Evolutionary conservation across 2,329 filamentous ascomycete species (phyloP), one percentile per base, ranked within the genome.

Genomic region (Ilyonectria destructans): DNA sequence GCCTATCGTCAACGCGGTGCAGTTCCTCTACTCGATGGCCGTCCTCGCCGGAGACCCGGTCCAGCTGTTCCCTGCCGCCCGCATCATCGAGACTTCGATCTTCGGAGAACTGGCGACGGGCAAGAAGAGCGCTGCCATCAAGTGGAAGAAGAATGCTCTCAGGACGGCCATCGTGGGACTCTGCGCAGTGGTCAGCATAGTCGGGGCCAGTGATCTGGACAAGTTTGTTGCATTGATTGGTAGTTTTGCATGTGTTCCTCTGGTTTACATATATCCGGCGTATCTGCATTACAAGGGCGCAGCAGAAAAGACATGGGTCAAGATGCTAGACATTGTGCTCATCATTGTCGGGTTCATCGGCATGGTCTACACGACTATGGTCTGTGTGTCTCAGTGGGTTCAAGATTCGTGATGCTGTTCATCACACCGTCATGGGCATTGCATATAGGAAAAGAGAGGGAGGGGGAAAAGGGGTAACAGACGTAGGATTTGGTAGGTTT

Each of bases 241-340:
- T 13, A 91, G 88, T 43, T 90, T 93, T 75, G 92, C 92, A 2
- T 94, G 92, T 73, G 90, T 94, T 61, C 92, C 92, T 15, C 80
- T 94, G 70, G 92, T 94, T 12, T 94, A 94, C 80, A 92, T 94
- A 66, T 94, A 94, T 76, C 92, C 93, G 49, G 87, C 92, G 0
- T 90, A 86, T 69, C 77, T 95, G 75, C 92, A 95, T 78, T 92
- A 89, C 80, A 89, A 86, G 74, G 92, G 90, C 5, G 85, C 91
- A 4, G 92, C 92, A 7, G 83, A 85, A 56, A 87, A 85, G n/a
- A 80, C 78, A 35, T 82, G 80, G 77, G 86, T 82, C 31, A 93
- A 90, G 81, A 77, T 80, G 2, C 84, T 88, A 5, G 92, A 95
- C 75, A 67, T 92, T 5, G 76, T 82, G 1, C 85, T 94, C 77